Evolutionary conservation across 768 basidiomycete genomes (phyloP), one percentile per base, ranked within the genome.

Genomic region (Boletus subcaerulescens): DNA sequence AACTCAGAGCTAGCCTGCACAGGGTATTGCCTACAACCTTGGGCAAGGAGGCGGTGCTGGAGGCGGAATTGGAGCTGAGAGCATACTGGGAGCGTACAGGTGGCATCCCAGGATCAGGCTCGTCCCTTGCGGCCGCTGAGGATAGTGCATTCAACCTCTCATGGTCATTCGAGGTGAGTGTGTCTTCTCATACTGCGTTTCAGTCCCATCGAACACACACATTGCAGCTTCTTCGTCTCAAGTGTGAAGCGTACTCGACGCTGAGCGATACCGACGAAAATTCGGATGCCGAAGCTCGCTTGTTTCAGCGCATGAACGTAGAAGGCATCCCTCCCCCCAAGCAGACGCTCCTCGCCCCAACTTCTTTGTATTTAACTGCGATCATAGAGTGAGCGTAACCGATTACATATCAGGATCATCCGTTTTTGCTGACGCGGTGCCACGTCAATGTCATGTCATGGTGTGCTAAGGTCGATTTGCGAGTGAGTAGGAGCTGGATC

Each of bases 31-130:
- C 91, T 9, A 91, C 88, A 6, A 78, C 84, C 48, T 78, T 97
- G 43, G 95, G 93, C 45, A 93, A 97, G 73, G 91, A 94, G 67
- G 93, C 93, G 3, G 76, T 96, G 17, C 76, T 94, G 46, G 95
- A 98, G 73, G 95, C 95, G 0, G 95, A 98, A 66, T 78, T 98
- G 41, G 95, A 97, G 69, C 71, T 97, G 44, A 80, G 91, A 65
- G 91, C 91, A 9, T 94, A 94, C 75, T 89, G 87, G 82, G 91
- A 92, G 61, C 80, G 85, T 52, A 90, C 84, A 12, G 65, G 72
- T 41, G 73, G 78, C 45, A 65, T 71, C 48, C 65, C 67, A 36
- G 60, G 64, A 36, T 60, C 65, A 22, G 64, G 69, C 32, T 47
- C 66, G 26, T 67, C 68, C 22, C 52, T 50, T 20, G 71, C 68